Evolutionary conservation across 176 grass and related monocot species (phyloP).

Genomic region (Triticum aestivum): IWGSC_CS_RefSeq_v2.1 NC_057796.1:128047697-128048196

Average conservation of each 20-base stretch:
- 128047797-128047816: background rate
- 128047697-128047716: background rate
- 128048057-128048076: background rate
- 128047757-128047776: background rate
- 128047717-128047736: background rate
- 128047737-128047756: background rate
- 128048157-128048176: background rate
- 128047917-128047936: conserved; percentile 87
- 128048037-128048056: background rate
- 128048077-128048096: background rate
- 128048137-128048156: background rate
- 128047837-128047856: background rate
- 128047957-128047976: conserved; percentile 95
- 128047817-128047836: background rate
- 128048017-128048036: background rate
- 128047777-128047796: background rate
- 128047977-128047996: conserved; percentile 63
- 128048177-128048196: background rate
- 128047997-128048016: conserved; percentile 27
- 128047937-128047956: conserved; percentile 86
- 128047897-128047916: conserved; percentile 31
- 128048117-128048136: background rate
- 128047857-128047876: too few species aligned
- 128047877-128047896: background rate
- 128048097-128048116: background rate